Conservation (phyloP, 2,329 filamentous ascomycete species). For the Xylaria sp. region DNA sequence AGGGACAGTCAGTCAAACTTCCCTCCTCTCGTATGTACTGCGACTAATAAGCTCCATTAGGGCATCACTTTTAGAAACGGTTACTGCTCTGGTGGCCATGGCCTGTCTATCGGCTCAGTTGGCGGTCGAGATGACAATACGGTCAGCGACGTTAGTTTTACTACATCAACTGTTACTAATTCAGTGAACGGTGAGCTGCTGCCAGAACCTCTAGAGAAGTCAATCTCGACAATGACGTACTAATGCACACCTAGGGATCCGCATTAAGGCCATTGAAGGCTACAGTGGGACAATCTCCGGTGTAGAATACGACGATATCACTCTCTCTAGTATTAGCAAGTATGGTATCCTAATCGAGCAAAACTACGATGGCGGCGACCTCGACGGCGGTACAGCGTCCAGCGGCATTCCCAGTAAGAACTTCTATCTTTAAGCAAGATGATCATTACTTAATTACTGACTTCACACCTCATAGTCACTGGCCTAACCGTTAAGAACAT, state of each 20-base stretch:
- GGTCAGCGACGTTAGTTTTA: slow-evolving; percentile 5
- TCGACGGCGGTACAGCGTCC: slow-evolving; percentile 2
- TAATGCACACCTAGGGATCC: neutral
- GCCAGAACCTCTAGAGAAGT: neutral
- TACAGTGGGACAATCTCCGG: slow-evolving; percentile 1
- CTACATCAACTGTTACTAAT: slow-evolving; percentile 7
- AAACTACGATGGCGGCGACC: slow-evolving; percentile 14
- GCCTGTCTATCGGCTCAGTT: slow-evolving; percentile 8
- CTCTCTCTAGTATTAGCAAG: slow-evolving; percentile 7
- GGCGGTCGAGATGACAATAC: slow-evolving; percentile 13
- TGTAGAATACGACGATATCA: slow-evolving; percentile 13
- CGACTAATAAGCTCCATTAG: neutral
- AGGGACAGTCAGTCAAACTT: neutral
- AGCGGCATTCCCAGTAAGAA: slow-evolving; percentile 9
- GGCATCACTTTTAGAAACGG: slow-evolving; percentile 9
- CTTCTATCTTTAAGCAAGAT: neutral
- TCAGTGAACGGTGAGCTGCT: slow-evolving; percentile 6
- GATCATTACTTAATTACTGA: neutral
- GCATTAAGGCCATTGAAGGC: slow-evolving; percentile 5
- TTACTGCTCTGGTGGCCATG: slow-evolving; percentile 1
- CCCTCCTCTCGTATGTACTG: neutral
- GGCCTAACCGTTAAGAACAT: slow-evolving; percentile 13
- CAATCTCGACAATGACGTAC: neutral
- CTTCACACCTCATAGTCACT: neutral
- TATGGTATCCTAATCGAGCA: slow-evolving; percentile 11